Conservation (phyloP, 805 yeast genomes). For the Sugiyamaella mastotermitis region DNA sequence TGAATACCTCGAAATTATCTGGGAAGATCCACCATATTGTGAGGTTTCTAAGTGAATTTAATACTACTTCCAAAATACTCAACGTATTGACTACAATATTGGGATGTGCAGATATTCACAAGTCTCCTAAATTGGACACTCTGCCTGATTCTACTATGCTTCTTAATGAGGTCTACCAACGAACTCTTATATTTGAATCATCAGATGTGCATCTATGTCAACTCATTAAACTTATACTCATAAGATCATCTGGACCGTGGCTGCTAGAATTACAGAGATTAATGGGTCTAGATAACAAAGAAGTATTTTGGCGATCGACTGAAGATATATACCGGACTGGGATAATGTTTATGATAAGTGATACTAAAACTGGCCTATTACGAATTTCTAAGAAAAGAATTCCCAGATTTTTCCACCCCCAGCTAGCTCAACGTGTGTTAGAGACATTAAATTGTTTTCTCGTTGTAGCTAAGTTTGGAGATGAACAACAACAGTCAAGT, state of each 20-base stretch:
- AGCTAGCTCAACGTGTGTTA: slow-evolving; percentile 5
- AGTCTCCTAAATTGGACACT: slow-evolving; percentile 3
- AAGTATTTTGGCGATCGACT: slow-evolving; percentile 6
- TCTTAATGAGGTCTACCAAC: slow-evolving; percentile 10
- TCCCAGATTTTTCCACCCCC: slow-evolving; percentile 11
- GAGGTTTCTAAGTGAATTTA: slow-evolving; percentile 2
- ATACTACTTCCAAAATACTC: slow-evolving; percentile 1
- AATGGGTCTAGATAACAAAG: slow-evolving; percentile 10
- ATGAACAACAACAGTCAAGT: not conserved
- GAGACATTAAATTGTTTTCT: slow-evolving; percentile 13
- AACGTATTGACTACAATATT: slow-evolving; percentile 10
- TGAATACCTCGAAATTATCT: not conserved
- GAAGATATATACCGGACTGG: not conserved
- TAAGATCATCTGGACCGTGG: slow-evolving; percentile 12
- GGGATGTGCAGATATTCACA: slow-evolving; percentile 14
- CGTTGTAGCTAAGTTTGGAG: slow-evolving; percentile 1
- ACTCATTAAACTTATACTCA: slow-evolving; percentile 8
- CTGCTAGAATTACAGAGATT: slow-evolving; percentile 7
- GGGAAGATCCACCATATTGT: not conserved
- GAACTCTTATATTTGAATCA: slow-evolving; percentile 10
- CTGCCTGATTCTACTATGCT: slow-evolving; percentile 10
- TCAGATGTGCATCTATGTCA: slow-evolving; percentile 9
- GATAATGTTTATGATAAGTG: slow-evolving; percentile 6
- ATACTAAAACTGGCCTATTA: slow-evolving; percentile 7
- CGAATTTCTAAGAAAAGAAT: not conserved